phyloP scores from a whole-genome alignment of 2,329 filamentous ascomycete genomes.

The Achaetomium macrosporum region DNA sequence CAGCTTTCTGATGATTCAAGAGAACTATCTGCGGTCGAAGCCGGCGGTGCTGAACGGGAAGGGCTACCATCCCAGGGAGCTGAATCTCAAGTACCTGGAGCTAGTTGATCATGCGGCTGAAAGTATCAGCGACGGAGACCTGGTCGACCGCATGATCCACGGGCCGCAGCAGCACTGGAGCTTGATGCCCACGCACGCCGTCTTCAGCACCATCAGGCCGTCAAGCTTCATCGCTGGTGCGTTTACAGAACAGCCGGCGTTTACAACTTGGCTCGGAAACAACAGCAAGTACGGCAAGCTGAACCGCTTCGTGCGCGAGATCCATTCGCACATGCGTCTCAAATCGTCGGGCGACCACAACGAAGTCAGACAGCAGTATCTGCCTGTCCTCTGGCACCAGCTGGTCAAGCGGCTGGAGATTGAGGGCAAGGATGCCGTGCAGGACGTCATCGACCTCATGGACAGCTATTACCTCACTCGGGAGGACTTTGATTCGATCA shows the following conservation, averaged over 20 bases:
- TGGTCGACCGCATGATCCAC: conserved; percentile 97
- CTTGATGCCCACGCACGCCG: conserved; percentile 90
- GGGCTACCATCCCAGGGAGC: conserved; percentile 58
- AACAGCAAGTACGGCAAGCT: conserved; percentile 82
- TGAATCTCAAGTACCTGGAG: conserved; percentile 76
- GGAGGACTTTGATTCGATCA: conserved; percentile 89
- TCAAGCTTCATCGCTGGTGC: conserved; percentile 81
- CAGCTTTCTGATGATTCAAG: conserved; percentile 94
- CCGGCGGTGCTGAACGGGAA: conserved; percentile 58
- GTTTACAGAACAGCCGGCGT: conserved; percentile 62
- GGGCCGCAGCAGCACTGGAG: conserved; percentile 98
- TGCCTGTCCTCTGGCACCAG: conserved; percentile 80
- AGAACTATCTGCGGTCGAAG: conserved; percentile 87
- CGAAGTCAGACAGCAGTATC: conserved; percentile 89
- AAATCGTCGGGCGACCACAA: conserved; percentile 84
- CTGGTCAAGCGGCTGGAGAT: conserved; percentile 67
- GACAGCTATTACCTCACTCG: conserved; percentile 93
- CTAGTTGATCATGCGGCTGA: conserved; percentile 82
- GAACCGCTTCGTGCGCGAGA: conserved; percentile 78
- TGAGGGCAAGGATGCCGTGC: conserved; percentile 76
- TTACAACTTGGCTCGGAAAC: conserved; percentile 91
- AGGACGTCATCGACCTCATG: conserved; percentile 87
- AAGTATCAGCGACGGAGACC: conserved; percentile 93
- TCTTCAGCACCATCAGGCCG: conserved; percentile 91
- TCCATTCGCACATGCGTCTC: conserved; percentile 95